Percentiles rank a stretch among this genome's conserved stretches.
Conservation (phyloP, 345 rosid species). For the Euphorbia lathyris region DNA sequence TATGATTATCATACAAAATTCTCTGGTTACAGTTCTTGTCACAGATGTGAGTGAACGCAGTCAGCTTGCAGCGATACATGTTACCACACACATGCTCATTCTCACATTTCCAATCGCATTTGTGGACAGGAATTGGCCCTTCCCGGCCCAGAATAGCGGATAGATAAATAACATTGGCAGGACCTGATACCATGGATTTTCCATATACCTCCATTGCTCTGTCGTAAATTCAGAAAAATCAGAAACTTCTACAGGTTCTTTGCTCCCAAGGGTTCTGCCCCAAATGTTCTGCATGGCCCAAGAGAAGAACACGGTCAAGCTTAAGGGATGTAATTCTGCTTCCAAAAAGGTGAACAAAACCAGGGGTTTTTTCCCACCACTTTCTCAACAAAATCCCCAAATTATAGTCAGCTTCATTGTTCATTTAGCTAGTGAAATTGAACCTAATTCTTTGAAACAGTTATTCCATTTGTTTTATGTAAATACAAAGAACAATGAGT, state of each 20-base stretch:
- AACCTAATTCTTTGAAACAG: no score
- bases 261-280: neutral
- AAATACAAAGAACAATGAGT: no score
- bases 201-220: constrained; percentile 94
- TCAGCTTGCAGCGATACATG: constrained; percentile 90
- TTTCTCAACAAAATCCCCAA: neutral
- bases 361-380: no score
- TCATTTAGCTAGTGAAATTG: neutral
- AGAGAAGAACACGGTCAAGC: constrained; percentile 17
- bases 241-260: neutral
- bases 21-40: constrained; percentile 99
- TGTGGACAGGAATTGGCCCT: constrained; percentile 67
- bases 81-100: constrained; percentile 87
- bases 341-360: no score
- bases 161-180: constrained; percentile 83
- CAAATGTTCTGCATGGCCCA: constrained; percentile 37
- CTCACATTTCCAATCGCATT: constrained; percentile 89
- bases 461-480: neutral
- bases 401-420: neutral
- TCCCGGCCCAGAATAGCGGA: constrained; percentile 85
- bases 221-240: no score
- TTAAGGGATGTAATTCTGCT: no score
- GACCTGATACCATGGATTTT: constrained; percentile 54
- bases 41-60: constrained; percentile 90
- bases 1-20: constrained; percentile 93